Base-by-base conservation (phyloP, 2,329 filamentous ascomycete species). In the Plectosphaerella plurivora region DNA sequence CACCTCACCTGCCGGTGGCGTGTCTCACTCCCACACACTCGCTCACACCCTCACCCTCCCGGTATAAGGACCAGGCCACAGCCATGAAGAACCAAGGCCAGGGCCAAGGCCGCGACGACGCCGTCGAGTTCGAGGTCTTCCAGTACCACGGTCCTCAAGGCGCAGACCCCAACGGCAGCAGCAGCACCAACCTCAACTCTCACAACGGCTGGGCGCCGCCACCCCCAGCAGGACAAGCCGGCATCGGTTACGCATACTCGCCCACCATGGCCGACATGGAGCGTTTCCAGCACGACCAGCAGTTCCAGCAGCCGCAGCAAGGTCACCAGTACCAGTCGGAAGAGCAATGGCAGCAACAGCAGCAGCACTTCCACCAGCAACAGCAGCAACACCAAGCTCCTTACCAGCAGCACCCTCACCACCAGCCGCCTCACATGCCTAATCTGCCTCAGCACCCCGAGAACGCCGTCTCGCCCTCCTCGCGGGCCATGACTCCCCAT, bases 121-220 rank as follows among this genome's bases (percentile, higher is more conserved):
- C 68, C 65, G 58, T 67, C 51, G 68, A 70, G 46, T 68, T 69
- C 45, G 67, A 69, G 44, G 59, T 59, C 46, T 60, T 60, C 20
- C 64, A 66, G 18, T 60, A 60, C 42, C 57, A 63, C 39, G 57
- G 62, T 14, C 57, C 28, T 12, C 28, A 33, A 12, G 28, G 28
- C 28, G 28, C 28, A 33, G 28, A 33, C 28, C 11, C 28, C 28
- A 33, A 65, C 16, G 59, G 63, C 58, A 63, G 41, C 62, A 63
- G 37, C 59, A 62, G 44, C 59, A 20, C 18, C 41, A 20, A 22
- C 22, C 22, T 12, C 41, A 44, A 39, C 37, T 12, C 10, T 14
- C 10, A 7, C 37, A 39, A n/a, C 37, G 37, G 15, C 37, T 44
- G 41, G 28, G 41, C 41, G n/a, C 41, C 41, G 16, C 41, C 41